Percentiles rank a stretch among this genome's conserved stretches.
Evolutionary conservation across 345 rosid genomes (phyloP).

Genomic region (Rhodamnia rubescens): DNA sequence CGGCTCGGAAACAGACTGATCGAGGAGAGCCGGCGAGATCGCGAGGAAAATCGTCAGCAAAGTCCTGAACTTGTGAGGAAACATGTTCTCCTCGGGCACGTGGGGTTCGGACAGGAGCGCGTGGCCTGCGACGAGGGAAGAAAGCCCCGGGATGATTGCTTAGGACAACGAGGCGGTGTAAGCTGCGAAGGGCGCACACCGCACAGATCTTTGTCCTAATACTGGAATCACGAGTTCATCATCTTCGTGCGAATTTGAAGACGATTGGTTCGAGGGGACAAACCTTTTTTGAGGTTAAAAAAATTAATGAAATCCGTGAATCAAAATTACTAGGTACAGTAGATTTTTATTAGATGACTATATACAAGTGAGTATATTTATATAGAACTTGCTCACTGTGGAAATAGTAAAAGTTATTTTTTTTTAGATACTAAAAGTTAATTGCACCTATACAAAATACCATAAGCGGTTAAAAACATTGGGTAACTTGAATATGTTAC

Average conservation of each 20-base stretch:
- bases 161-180: not conserved
- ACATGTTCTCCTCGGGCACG: not conserved
- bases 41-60: slow-evolving; percentile 15
- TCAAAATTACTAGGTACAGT: not conserved
- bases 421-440: too few species aligned
- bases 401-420: not conserved
- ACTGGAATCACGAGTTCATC: not conserved
- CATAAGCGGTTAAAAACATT: too few species aligned
- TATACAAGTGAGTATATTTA: not conserved
- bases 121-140: not conserved
- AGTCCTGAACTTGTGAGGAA: not conserved
- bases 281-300: not conserved
- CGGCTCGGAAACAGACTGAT: slow-evolving; percentile 13
- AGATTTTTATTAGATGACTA: not conserved
- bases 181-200: not conserved
- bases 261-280: not conserved
- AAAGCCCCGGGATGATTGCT: not conserved
- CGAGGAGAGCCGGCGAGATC: slow-evolving; percentile 19
- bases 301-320: not conserved
- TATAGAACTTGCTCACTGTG: fast-evolving
- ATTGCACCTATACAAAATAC: too few species aligned
- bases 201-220: not conserved
- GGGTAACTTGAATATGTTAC: too few species aligned
- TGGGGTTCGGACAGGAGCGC: not conserved
- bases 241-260: not conserved